Conservation (phyloP, 75 land plant genomes). For the Cryptomeria japonica region DNA sequence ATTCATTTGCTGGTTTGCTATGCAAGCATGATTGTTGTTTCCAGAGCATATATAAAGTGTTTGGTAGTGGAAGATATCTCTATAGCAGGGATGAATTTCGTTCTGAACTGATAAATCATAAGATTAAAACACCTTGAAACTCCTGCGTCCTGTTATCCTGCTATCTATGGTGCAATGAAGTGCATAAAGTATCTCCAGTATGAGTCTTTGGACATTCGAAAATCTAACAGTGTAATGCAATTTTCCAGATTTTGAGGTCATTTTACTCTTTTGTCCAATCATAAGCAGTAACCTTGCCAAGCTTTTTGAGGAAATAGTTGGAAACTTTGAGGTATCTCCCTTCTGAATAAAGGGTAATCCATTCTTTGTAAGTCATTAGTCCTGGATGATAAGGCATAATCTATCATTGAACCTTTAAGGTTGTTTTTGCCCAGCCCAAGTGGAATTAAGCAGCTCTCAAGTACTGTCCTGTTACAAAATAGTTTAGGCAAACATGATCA, state of each 20-base stretch:
- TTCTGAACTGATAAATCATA: no score
- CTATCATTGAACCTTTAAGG: background rate
- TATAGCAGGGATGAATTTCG: background rate
- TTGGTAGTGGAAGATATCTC: background rate
- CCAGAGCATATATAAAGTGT: background rate
- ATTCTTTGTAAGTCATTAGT: background rate
- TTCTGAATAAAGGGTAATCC: background rate
- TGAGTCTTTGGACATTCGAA: background rate
- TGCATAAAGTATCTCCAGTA: background rate
- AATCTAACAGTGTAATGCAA: background rate
- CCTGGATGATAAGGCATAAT: background rate
- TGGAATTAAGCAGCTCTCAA: background rate
- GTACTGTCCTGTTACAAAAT: background rate
- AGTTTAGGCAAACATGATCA: background rate
- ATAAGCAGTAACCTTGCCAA: background rate
- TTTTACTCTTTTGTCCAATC: background rate
- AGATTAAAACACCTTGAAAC: background rate
- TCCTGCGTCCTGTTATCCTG: background rate
- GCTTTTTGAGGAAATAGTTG: background rate
- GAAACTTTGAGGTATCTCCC: background rate
- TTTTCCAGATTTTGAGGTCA: background rate
- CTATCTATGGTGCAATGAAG: background rate
- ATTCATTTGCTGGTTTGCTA: background rate
- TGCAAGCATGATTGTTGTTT: background rate
- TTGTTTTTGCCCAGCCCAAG: background rate